Percentiles rank a stretch among this genome's conserved stretches.
Evolutionary conservation across 169 alveolate species (phyloP).

Genomic region (Plasmodium relictum): DNA sequence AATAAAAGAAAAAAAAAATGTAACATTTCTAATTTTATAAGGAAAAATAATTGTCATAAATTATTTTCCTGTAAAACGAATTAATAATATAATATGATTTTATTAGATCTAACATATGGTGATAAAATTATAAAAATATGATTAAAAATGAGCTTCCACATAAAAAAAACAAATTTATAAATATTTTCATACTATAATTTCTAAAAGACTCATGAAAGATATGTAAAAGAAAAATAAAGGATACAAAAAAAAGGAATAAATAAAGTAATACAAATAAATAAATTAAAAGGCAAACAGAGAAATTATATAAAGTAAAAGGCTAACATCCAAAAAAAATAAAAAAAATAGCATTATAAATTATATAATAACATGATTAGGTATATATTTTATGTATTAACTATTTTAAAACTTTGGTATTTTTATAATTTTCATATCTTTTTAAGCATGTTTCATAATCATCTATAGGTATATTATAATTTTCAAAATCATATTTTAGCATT

Average conservation of each 20-base stretch:
- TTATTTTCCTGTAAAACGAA: too few relatives aligned
- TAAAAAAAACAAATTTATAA: too few relatives aligned
- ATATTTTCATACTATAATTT: too few relatives aligned
- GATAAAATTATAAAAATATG: too few relatives aligned
- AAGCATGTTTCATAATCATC: slow-evolving; percentile 67
- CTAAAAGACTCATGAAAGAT: too few relatives aligned
- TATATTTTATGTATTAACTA: neutral
- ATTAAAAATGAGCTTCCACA: too few relatives aligned
- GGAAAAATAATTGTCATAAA: too few relatives aligned
- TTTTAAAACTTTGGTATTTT: neutral
- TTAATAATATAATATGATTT: too few relatives aligned
- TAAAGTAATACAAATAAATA: neutral
- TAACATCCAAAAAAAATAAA: too few relatives aligned
- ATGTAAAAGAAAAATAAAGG: neutral
- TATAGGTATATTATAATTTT: slow-evolving; percentile 43
- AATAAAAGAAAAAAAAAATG: too few relatives aligned
- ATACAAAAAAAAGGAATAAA: neutral
- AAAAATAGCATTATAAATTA: neutral
- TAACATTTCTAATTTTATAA: too few relatives aligned
- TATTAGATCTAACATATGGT: too few relatives aligned
- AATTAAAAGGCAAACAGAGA: neutral
- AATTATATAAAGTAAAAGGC: neutral
- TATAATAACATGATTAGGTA: neutral
- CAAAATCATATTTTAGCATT: slow-evolving; percentile 78
- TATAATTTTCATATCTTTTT: slow-evolving; percentile 22